These are phyloP conservation scores for Suillus spraguei DNA, from an alignment of 768 basidiomycete genomes.

Conservation along the genomic window DNA sequence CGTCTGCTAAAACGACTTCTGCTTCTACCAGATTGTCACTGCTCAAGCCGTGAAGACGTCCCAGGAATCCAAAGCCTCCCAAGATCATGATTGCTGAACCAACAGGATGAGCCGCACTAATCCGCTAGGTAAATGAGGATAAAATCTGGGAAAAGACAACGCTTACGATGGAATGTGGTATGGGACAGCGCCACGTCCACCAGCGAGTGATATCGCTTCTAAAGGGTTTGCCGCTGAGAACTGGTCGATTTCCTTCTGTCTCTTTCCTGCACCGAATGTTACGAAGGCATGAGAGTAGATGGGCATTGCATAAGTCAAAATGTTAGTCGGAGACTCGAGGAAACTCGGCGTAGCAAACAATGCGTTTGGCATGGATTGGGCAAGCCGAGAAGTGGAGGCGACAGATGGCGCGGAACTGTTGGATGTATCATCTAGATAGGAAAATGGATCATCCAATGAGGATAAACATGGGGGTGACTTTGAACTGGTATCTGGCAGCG, in stretches of 20 bases:
- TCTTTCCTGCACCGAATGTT: constrained; percentile 84
- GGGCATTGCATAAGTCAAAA: constrained; percentile 55
- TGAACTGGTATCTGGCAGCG: background rate
- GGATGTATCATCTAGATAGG: constrained; percentile 50
- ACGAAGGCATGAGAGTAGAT: constrained; percentile 76
- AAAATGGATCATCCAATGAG: constrained; percentile 54
- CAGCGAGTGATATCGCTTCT: constrained; percentile 55
- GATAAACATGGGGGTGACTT: constrained; percentile 13
- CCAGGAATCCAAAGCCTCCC: constrained; percentile 91
- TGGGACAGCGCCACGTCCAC: constrained; percentile 58
- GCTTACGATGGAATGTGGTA: constrained; percentile 82
- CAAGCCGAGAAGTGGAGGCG: constrained; percentile 28
- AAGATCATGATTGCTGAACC: constrained; percentile 81
- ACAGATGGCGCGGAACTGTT: constrained; percentile 27
- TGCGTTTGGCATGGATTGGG: constrained; percentile 28
- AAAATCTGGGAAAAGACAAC: constrained; percentile 10
- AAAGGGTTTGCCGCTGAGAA: constrained; percentile 72
- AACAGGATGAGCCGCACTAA: constrained; percentile 77
- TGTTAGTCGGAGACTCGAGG: constrained; percentile 37
- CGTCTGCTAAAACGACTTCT: constrained; percentile 91
- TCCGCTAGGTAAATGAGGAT: constrained; percentile 11
- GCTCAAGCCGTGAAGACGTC: constrained; percentile 81
- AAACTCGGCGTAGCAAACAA: constrained; percentile 38
- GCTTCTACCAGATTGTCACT: constrained; percentile 91
- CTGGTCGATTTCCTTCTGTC: constrained; percentile 82